Evolutionary conservation across 1,284 basidiomycete genomes (phyloP), one percentile per base, ranked within the genome.

Genomic region (Cronartium quercuum): DNA sequence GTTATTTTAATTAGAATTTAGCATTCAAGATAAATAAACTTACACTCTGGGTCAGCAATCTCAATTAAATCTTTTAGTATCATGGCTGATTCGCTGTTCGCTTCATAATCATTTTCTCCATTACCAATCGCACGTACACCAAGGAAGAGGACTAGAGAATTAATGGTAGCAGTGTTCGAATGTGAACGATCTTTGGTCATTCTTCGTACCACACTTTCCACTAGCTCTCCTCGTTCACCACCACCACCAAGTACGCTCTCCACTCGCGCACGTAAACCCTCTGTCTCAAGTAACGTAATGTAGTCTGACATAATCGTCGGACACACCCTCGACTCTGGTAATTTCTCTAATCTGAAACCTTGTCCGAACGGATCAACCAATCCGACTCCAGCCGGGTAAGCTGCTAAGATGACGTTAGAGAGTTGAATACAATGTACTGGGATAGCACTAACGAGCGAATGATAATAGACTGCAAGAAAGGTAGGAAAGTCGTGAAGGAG

Each of bases 401-500:
- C 94, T 81, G 92, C 91, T 76, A 98, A 89, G 77, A 98, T 89
- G 83, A 99, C 89, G 84, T 98, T 99, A 80, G 93, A 91, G 76
- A 98, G 86, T 84, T 99, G 96, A 77, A 95, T 90, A 86, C 94
- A 98, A 79, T 91, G 89, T 21, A 90, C 85, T 61, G 96, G 96
- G 77, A 98, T 91, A 76, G 88, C 89, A 78, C 98, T 94, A 81
- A 92, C 93, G 61, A 99, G 87, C 62, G 91, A 90, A 84, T 96
- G 94, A 83, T 97, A 95, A 82, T 96, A 94, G 84, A 95, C 92
- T 82, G 90, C 91, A 77, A 99, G 86, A 86, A 98, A 98, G 78
- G 98, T 94, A 65, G 96, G 95, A 86, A 97, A 98, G 84, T 98
- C 96, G 83, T 98, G 95, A 74, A 98, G 87, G 75, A 98, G 88